These are phyloP conservation scores for Haemoproteus tartakovskyi DNA, from an alignment of 169 alveolate genomes.

Conservation along the genomic window DNA sequence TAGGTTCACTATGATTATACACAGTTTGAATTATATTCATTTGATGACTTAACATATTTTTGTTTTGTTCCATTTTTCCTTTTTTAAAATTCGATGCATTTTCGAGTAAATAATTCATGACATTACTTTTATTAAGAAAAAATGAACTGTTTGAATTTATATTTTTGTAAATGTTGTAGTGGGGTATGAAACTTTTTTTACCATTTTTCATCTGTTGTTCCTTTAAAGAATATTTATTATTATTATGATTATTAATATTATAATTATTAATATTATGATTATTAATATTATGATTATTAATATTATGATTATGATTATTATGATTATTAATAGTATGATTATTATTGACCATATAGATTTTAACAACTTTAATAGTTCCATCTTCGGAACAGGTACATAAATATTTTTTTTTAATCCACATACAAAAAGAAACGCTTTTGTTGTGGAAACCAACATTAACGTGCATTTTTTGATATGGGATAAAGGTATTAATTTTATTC, in stretches of 20 bases:
- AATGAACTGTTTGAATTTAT: no score
- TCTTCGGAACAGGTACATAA: slow-evolving; percentile 48
- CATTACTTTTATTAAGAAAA: neutral
- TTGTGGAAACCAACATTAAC: slow-evolving; percentile 21
- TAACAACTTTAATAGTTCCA: slow-evolving; percentile 21
- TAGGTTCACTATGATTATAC: slow-evolving; percentile 48
- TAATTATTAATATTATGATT: no score
- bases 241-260: neutral
- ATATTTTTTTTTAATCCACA: slow-evolving; percentile 33
- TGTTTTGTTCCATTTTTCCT: neutral
- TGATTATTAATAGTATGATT: neutral
- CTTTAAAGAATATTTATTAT: neutral
- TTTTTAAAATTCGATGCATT: neutral
- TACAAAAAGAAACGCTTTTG: slow-evolving; percentile 27
- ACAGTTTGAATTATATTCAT: slow-evolving; percentile 29
- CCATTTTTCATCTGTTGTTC: neutral
- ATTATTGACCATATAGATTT: neutral
- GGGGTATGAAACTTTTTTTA: neutral
- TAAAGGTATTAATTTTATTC: no score
- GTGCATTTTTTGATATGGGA: slow-evolving; percentile 40
- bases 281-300: neutral
- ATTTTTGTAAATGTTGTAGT: neutral
- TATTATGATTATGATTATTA: neutral
- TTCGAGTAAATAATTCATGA: neutral
- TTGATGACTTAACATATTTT: neutral